phyloP scores from a whole-genome alignment of 495 filamentous ascomycete genomes.

The Aspergillus nidulans region DNA sequence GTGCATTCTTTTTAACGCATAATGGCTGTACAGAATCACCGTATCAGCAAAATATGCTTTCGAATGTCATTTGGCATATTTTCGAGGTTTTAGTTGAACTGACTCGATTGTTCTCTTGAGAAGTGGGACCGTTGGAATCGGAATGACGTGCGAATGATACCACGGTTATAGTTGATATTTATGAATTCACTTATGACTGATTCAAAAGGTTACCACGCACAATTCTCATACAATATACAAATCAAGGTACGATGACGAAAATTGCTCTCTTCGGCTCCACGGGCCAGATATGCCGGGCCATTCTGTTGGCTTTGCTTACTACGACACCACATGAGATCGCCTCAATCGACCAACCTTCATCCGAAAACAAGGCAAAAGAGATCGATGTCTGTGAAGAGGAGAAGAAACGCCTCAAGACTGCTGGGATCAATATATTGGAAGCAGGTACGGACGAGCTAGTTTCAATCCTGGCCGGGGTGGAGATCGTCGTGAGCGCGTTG shows the following conservation, averaged over 20 bases:
- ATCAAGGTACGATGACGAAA: background rate
- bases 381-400: background rate
- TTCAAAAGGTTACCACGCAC: no score
- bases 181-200: background rate
- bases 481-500: conserved; percentile 4
- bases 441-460: background rate
- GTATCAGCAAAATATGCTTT: no score
- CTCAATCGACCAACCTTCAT: conserved; percentile 1
- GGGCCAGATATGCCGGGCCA: conserved; percentile 13
- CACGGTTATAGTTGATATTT: background rate
- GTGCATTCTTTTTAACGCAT: no score
- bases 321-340: background rate
- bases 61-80: no score
- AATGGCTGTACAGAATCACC: no score
- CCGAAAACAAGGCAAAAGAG: background rate
- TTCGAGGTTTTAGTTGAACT: no score
- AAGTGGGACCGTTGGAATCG: background rate
- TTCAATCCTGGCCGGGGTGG: background rate
- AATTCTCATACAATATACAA: no score
- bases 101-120: no score
- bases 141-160: background rate
- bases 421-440: background rate
- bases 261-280: conserved; percentile 16
- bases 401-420: background rate
- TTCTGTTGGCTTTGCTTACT: conserved; percentile 8